Evolutionary conservation across 257 asterid species (phyloP).

Genomic region (Solanum corneliomulleri): DNA sequence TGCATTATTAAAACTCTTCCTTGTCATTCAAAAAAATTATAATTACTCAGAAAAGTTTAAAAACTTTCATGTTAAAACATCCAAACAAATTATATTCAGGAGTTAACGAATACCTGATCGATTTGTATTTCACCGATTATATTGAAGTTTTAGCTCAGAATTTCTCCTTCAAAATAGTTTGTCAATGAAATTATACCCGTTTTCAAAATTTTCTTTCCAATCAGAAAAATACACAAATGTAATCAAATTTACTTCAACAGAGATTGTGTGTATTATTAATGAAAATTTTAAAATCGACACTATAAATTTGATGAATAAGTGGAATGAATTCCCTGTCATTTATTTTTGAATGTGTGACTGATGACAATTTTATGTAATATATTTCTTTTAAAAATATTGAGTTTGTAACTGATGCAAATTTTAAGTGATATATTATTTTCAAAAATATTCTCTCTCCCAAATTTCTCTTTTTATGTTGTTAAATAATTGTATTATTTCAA

Average conservation of each 20-base stretch:
- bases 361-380: not conserved
- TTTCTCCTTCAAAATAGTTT: not conserved
- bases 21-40: not conserved
- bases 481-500: not conserved
- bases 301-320: not conserved
- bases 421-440: not conserved
- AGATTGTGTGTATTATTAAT: no score
- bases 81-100: no score
- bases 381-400: no score
- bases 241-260: no score
- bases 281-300: no score
- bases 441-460: no score
- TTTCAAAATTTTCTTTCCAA: not conserved
- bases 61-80: not conserved
- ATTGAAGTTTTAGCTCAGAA: not conserved
- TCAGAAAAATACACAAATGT: not conserved
- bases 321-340: not conserved
- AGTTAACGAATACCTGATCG: not conserved
- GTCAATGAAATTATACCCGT: not conserved
- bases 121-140: not conserved
- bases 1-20: not conserved
- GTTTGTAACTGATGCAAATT: not conserved
- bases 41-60: not conserved
- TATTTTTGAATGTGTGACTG: not conserved
- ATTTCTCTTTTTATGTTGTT: not conserved